phyloP scores from a whole-genome alignment of 176 grass and related monocot genomes.

The Oryza officinalis region DNA sequence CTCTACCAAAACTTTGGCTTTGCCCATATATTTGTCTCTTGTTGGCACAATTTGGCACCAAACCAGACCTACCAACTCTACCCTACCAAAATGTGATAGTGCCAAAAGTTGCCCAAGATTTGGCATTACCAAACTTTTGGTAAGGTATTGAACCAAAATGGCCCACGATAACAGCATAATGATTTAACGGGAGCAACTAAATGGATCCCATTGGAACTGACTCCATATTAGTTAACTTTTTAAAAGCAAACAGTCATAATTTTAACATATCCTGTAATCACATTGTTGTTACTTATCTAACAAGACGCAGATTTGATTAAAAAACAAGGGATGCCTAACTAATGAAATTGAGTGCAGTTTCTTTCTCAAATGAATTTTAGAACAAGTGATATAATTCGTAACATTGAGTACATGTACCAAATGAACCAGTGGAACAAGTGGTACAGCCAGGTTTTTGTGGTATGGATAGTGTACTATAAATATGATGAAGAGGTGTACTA shows the following conservation, averaged over 20 bases:
- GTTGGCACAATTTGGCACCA: too few species aligned
- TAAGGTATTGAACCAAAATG: too few species aligned
- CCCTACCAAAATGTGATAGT: too few species aligned
- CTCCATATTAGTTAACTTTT: neutral
- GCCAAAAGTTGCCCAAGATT: too few species aligned
- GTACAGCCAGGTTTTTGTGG: neutral
- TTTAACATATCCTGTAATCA: neutral
- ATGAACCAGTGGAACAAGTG: neutral
- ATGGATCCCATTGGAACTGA: too few species aligned
- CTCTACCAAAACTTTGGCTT: too few species aligned
- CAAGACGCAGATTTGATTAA: neutral
- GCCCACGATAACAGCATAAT: too few species aligned
- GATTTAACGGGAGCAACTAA: too few species aligned
- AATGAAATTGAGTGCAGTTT: neutral
- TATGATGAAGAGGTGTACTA: conserved; percentile 20
- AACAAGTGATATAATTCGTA: neutral
- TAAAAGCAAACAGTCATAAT: neutral
- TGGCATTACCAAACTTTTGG: too few species aligned
- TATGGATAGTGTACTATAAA: neutral
- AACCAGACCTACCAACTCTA: too few species aligned
- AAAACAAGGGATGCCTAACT: neutral
- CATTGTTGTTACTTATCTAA: neutral
- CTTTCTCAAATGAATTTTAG: neutral
- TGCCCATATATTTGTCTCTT: too few species aligned
- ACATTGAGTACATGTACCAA: neutral